Percentiles rank a stretch among this genome's conserved stretches.
These are phyloP conservation scores for Penicillium bovifimosum DNA, from an alignment of 495 filamentous ascomycete species.

Conservation along the genomic window DNA sequence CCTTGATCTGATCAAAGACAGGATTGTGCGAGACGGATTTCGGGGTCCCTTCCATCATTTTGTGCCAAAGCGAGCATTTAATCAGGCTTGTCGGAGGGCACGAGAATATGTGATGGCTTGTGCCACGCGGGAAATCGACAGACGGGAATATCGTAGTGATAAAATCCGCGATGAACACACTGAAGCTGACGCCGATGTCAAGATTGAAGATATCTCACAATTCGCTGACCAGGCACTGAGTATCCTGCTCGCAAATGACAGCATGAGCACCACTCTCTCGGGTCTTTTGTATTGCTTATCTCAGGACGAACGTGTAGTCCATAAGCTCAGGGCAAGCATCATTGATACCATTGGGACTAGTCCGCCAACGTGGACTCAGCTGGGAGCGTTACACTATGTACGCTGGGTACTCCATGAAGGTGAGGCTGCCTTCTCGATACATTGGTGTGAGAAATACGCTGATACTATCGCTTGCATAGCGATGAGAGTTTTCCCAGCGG, in stretches of 20 bases:
- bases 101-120: neutral
- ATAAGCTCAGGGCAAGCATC: slow-evolving; percentile 13
- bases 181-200: too few species aligned
- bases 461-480: neutral
- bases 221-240: slow-evolving; percentile 10
- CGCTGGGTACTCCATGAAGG: slow-evolving; percentile 14
- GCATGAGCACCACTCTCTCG: slow-evolving; percentile 13
- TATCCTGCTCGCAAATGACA: slow-evolving; percentile 16
- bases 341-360: slow-evolving; percentile 4
- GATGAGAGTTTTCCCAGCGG: neutral
- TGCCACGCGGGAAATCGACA: neutral
- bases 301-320: slow-evolving; percentile 4
- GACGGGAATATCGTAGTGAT: too few species aligned
- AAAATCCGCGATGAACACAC: too few species aligned
- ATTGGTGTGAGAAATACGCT: too few species aligned
- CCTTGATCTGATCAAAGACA: neutral
- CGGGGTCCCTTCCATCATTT: neutral
- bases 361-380: slow-evolving; percentile 14
- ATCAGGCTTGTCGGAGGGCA: neutral
- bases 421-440: neutral
- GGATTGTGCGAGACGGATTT: neutral
- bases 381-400: slow-evolving; percentile 12
- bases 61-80: neutral
- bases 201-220: neutral
- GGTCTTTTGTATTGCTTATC: slow-evolving; percentile 14